Conservation (phyloP, 2,329 filamentous ascomycete genomes). For the Aureobasidium leucospermi region DNA sequence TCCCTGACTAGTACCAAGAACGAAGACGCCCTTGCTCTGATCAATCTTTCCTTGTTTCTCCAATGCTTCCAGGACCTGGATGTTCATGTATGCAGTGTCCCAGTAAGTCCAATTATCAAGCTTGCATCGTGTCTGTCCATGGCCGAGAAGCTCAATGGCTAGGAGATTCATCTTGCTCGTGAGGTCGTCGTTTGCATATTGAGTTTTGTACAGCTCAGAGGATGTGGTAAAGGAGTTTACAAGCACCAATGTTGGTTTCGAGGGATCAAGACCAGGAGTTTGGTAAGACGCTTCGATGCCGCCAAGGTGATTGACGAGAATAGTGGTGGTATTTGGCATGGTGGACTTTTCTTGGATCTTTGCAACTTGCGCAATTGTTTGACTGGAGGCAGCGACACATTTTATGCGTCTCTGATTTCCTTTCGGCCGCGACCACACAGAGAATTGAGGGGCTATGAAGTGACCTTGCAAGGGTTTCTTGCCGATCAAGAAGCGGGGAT, state of each 20-base stretch:
- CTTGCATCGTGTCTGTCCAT: conserved; percentile 41
- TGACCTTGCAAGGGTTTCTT: no score
- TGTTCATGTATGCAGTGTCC: conserved; percentile 44
- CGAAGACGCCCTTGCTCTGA: conserved; percentile 26
- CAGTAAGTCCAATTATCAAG: conserved; percentile 47
- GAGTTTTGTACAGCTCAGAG: conserved; percentile 32
- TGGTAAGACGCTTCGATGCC: conserved; percentile 44
- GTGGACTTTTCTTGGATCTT: no score
- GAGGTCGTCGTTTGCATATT: conserved; percentile 24
- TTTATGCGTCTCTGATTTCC: no score
- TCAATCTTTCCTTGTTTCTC: conserved; percentile 32
- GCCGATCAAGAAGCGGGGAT: no score
- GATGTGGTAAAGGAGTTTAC: conserved; percentile 47
- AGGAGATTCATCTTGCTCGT: conserved; percentile 40
- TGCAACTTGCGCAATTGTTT: no score
- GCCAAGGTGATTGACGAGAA: conserved; percentile 43
- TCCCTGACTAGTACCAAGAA: conserved; percentile 46
- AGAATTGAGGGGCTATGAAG: no score
- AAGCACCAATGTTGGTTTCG: conserved; percentile 45
- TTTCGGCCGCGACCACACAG: no score
- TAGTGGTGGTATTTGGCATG: conserved; percentile 24
- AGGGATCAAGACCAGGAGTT: conserved; percentile 29
- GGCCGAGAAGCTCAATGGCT: conserved; percentile 47
- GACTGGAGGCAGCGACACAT: no score
- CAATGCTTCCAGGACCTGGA: conserved; percentile 34